Base-by-base conservation (phyloP, 2,329 filamentous ascomycete species). In the Calcarisporium arbuscula region DNA sequence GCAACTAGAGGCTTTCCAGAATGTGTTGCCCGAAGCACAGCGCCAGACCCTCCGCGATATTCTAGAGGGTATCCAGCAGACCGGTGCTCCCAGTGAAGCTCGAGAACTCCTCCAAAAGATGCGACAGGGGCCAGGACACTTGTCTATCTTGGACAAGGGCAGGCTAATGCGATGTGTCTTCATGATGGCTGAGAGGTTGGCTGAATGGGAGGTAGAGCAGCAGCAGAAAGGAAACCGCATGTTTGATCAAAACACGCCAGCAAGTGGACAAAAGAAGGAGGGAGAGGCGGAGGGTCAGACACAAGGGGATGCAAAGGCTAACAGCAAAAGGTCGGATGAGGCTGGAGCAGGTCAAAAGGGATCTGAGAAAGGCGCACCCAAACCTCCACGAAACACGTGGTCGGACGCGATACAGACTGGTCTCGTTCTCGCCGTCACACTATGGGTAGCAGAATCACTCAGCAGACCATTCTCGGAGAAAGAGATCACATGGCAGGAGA, bases 401-500 rank as follows among this genome's bases (percentile, higher is more conserved):
- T 40, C 52, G 28, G 58, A 60, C 30, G 51, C 51, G 15, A 36
- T 62, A 3, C 58, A 62, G 34, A 59, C 57, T 20, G 52, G 48
- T 37, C 42, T 60, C 14, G 45, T 65, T 8, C 63, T 65, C 19
- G 69, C 67, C 40, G 64, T 90, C 37, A 72, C 86, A 18, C 59
- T 65, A 7, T 70, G 64, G 44, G 64, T 65, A 28, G 49, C 73
- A 7, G 64, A 61, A 20, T 49, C 52, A 8, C 46, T 63, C 33
- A 54, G 54, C 46, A 61, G 62, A 43, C 46, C 67, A 18, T 63
- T 68, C 43, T 60, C 61, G 5, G 65, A 70, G 44, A 62, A 63
- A 52, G 90, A 98, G 56, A 95, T 98, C 39, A 96, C 92, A 36
- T 98, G 88, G 86, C 89, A 98, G 63, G 92, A 98, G 64, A 86